Evolutionary conservation across 345 rosid genomes (phyloP).

Genomic region (Hypericum androsaemum): DNA sequence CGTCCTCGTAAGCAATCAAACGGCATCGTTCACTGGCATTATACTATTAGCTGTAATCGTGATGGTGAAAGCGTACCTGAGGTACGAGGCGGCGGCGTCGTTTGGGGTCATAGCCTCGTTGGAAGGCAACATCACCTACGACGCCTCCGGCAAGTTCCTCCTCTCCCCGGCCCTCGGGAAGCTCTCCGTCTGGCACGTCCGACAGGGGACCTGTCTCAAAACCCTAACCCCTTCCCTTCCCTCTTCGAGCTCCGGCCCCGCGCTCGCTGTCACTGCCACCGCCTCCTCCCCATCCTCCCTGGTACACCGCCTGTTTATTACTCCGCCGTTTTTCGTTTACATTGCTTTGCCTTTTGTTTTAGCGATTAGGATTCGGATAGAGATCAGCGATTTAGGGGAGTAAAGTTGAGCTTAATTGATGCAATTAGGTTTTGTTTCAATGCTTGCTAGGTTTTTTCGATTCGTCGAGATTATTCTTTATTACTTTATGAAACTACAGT

Average conservation of each 20-base stretch:
- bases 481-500: too few species aligned
- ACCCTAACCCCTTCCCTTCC: conserved; percentile 45
- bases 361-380: too few species aligned
- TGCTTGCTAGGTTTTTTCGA: too few species aligned
- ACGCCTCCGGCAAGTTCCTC: conserved; percentile 55
- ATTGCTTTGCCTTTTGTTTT: too few species aligned
- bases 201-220: conserved; percentile 71
- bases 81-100: conserved; percentile 58
- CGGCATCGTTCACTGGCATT: too few species aligned
- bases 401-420: too few species aligned
- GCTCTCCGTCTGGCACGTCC: conserved; percentile 83
- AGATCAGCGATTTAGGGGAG: too few species aligned
- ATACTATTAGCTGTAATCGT: neutral
- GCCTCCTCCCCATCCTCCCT: conserved; percentile 41
- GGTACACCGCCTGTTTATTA: conserved; percentile 29
- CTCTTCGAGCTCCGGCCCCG: conserved; percentile 35
- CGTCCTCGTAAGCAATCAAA: too few species aligned
- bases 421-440: too few species aligned
- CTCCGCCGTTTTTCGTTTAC: too few species aligned
- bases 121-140: conserved; percentile 58
- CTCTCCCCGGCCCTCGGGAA: conserved; percentile 79
- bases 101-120: conserved; percentile 58
- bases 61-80: conserved; percentile 73
- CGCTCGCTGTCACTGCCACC: conserved; percentile 47
- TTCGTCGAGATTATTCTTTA: too few species aligned